Evolutionary conservation across 2,329 filamentous ascomycete species (phyloP).

Genomic region (Pseudogymnoascus sp.): DNA sequence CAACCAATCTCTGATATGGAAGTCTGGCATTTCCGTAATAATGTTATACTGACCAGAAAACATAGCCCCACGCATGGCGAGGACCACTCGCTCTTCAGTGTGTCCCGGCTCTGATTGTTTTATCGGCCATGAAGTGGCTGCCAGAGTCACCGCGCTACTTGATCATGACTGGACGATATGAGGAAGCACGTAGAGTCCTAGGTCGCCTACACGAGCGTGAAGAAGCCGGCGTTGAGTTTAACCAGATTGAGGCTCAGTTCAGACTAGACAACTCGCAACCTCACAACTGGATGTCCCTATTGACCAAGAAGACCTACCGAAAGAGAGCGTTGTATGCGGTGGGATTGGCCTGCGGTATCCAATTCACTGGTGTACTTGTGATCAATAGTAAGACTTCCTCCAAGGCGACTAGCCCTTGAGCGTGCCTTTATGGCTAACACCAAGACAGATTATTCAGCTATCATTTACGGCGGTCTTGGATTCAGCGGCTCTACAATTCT

Average conservation of each 20-base stretch:
- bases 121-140: neutral
- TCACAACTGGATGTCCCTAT: neutral
- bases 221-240: conserved; percentile 9
- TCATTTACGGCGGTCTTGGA: conserved; percentile 3
- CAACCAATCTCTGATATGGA: no score
- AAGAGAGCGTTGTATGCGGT: neutral
- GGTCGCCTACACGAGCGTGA: neutral
- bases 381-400: neutral
- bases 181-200: neutral
- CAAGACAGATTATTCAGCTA: neutral
- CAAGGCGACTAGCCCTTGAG: no score
- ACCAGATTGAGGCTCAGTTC: conserved; percentile 13
- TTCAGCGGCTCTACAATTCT: neutral
- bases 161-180: conserved; percentile 16
- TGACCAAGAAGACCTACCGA: neutral
- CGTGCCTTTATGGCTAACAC: no score
- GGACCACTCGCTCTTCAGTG: neutral
- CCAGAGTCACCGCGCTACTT: conserved; percentile 28
- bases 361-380: neutral
- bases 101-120: conserved; percentile 16
- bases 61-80: no score
- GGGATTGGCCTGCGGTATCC: neutral
- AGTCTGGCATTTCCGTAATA: no score
- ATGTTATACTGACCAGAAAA: no score
- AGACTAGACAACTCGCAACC: conserved; percentile 1